Evolutionary conservation across 108 stramenopile species (phyloP).

Genomic region (Fragilaria crotonensis): DNA sequence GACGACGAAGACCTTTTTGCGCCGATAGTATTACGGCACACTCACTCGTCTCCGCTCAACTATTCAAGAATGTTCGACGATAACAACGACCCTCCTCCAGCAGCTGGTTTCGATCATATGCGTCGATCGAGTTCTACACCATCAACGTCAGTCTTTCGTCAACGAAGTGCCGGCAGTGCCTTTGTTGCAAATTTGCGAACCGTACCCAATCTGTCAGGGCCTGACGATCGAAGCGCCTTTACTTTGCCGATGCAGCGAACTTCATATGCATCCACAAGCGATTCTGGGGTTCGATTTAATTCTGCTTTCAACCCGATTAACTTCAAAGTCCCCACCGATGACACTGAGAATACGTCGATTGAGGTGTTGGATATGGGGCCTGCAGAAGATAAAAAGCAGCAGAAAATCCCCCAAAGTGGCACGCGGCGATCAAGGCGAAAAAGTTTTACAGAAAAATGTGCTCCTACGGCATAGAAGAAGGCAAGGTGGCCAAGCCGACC

Average conservation of each 20-base stretch:
- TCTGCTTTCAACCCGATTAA: conserved; percentile 23
- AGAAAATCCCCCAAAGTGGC: background rate
- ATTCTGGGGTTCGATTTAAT: conserved; percentile 2
- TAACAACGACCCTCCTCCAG: conserved; percentile 12
- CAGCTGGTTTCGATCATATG: conserved; percentile 19
- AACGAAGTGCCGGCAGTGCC: conserved; percentile 19
- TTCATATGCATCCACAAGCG: conserved; percentile 6
- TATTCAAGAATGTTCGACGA: conserved; percentile 7
- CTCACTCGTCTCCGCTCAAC: conserved; percentile 23
- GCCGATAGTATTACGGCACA: conserved; percentile 22
- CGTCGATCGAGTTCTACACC: conserved; percentile 30
- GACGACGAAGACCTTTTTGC: conserved; percentile 8
- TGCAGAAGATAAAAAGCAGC: conserved; percentile 1
- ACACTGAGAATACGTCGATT: conserved; percentile 24
- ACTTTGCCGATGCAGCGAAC: conserved; percentile 9
- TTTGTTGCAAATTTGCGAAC: conserved; percentile 19
- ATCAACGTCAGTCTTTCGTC: conserved; percentile 10
- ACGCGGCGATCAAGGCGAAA: conserved; percentile 17
- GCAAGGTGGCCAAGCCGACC: conserved; percentile 20
- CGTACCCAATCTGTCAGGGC: background rate
- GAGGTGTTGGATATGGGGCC: conserved; percentile 17
- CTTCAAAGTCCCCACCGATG: conserved; percentile 10
- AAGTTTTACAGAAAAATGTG: conserved; percentile 1
- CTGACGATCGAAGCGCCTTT: conserved; percentile 22
- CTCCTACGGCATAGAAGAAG: background rate